Evolutionary conservation across 805 yeast species (phyloP).

Genomic region (Starmerella etchellsii): DNA sequence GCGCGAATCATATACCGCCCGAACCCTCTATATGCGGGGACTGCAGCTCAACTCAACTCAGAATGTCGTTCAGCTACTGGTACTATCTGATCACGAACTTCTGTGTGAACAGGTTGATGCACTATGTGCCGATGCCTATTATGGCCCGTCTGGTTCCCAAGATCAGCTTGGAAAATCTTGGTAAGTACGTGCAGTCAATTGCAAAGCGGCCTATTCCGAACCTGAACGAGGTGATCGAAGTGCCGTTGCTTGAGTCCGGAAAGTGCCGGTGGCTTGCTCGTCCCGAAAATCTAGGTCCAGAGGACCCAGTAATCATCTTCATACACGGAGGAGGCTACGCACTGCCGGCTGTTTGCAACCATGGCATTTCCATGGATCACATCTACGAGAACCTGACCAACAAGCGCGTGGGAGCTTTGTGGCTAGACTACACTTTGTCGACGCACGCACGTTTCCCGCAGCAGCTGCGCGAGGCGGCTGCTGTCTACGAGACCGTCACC

Average conservation of each 20-base stretch:
- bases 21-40: no score
- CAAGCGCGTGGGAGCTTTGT: slow-evolving; percentile 18
- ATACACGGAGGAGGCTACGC: slow-evolving; percentile 23
- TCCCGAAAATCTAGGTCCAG: slow-evolving; percentile 10
- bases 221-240: slow-evolving; percentile 5
- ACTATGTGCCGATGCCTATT: neutral
- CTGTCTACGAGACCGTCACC: slow-evolving; percentile 17
- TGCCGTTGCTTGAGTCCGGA: slow-evolving; percentile 1
- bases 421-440: slow-evolving; percentile 24
- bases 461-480: slow-evolving; percentile 21
- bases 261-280: slow-evolving; percentile 16
- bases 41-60: no score
- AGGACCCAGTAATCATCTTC: slow-evolving; percentile 19
- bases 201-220: no score
- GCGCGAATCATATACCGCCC: no score
- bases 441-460: slow-evolving; percentile 20
- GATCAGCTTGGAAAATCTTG: no score
- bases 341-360: slow-evolving; percentile 6
- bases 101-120: neutral
- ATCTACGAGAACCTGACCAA: slow-evolving; percentile 7
- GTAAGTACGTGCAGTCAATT: no score
- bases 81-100: no score
- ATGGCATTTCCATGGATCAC: slow-evolving; percentile 3
- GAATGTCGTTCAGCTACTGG: no score
- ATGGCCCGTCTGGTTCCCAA: no score